Conservation (phyloP, 169 alveolate genomes). For the Plasmodium chabaudi region DNA sequence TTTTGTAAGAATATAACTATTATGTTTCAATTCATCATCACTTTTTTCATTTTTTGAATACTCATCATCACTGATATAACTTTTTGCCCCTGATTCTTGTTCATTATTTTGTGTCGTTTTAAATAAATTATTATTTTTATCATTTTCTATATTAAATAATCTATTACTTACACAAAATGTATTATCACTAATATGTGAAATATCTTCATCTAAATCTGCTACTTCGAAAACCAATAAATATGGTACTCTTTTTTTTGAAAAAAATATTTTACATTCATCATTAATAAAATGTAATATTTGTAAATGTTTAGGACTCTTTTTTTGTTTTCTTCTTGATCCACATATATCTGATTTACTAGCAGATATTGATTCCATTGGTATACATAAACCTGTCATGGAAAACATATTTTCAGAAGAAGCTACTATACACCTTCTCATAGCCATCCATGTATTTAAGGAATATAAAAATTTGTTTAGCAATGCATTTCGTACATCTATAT, state of each 20-base stretch:
- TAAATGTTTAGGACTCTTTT: conserved; percentile 60
- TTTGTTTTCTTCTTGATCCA: background rate
- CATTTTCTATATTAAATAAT: background rate
- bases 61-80: background rate
- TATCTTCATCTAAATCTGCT: conserved; percentile 91
- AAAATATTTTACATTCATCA: conserved; percentile 88
- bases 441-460: conserved; percentile 88
- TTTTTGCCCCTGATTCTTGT: background rate
- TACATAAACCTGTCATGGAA: conserved; percentile 86
- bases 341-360: background rate
- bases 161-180: conserved; percentile 43
- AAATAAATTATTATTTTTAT: background rate
- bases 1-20: background rate
- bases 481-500: conserved; percentile 79
- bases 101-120: background rate
- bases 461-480: conserved; percentile 76
- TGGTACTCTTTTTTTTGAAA: conserved; percentile 91
- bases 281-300: conserved; percentile 87
- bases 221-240: conserved; percentile 89
- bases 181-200: conserved; percentile 54
- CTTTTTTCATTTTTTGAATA: background rate
- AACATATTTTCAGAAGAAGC: conserved; percentile 87
- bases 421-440: conserved; percentile 85
- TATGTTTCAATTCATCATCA: background rate
- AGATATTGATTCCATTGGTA: conserved; percentile 82